These are phyloP conservation scores for Aspergillus neotritici DNA, from an alignment of 2,329 filamentous ascomycete species.

Conservation along the genomic window DNA sequence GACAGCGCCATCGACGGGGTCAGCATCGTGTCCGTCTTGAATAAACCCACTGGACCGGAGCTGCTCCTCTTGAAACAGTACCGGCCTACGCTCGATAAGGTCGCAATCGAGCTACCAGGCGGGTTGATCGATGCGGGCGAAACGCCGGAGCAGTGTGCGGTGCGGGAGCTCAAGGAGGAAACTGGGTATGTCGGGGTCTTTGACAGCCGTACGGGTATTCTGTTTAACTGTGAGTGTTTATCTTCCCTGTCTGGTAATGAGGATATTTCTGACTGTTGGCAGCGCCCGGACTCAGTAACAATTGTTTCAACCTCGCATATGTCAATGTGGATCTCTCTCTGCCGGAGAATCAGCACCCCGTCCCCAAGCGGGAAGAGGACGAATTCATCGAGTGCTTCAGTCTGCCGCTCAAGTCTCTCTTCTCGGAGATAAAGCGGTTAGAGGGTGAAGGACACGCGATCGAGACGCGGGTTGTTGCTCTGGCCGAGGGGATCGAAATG, in stretches of 20 bases:
- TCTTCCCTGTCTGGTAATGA: neutral
- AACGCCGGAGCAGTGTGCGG: constrained; percentile 50
- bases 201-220: constrained; percentile 37
- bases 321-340: constrained; percentile 64
- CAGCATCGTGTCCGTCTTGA: constrained; percentile 55
- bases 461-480: constrained; percentile 69
- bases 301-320: constrained; percentile 56
- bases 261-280: neutral
- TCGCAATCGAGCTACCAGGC: constrained; percentile 57
- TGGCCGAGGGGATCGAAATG: constrained; percentile 73
- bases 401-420: constrained; percentile 59
- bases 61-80: constrained; percentile 55
- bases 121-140: constrained; percentile 56
- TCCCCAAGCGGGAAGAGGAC: constrained; percentile 67
- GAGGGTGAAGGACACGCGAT: constrained; percentile 70
- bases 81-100: constrained; percentile 53
- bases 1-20: constrained; percentile 52
- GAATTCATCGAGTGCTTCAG: constrained; percentile 79
- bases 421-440: constrained; percentile 60
- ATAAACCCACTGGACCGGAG: constrained; percentile 47
- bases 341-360: constrained; percentile 63
- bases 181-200: constrained; percentile 55
- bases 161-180: constrained; percentile 58
- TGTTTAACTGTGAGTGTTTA: constrained; percentile 40
- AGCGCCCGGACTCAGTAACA: constrained; percentile 48